These are phyloP conservation scores for Glonium stellatum DNA, from an alignment of 495 filamentous ascomycete genomes.

Conservation along the genomic window DNA sequence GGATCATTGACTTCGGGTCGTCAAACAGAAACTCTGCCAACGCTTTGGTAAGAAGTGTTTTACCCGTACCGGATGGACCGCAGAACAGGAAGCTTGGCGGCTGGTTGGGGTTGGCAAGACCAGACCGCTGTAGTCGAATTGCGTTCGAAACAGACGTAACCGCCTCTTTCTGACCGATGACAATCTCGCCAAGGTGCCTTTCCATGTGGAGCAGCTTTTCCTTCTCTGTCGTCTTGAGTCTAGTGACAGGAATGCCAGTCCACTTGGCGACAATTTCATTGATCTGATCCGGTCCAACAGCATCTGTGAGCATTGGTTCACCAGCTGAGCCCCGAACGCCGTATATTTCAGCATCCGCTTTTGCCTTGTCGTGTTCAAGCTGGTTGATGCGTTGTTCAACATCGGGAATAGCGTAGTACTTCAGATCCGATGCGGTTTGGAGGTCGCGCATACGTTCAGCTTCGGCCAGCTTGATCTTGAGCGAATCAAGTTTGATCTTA, in stretches of 20 bases:
- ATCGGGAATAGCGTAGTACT: constrained; percentile 96
- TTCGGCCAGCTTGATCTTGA: constrained; percentile 85
- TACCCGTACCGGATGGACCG: constrained; percentile 94
- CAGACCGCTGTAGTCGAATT: constrained; percentile 88
- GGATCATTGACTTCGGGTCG: constrained; percentile 95
- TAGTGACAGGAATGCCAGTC: constrained; percentile 94
- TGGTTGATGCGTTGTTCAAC: constrained; percentile 69
- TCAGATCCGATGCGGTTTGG: constrained; percentile 76
- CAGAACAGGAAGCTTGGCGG: constrained; percentile 98
- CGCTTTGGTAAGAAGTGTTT: constrained; percentile 92
- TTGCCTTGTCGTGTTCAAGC: constrained; percentile 73
- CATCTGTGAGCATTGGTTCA: constrained; percentile 71
- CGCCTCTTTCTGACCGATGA: constrained; percentile 93
- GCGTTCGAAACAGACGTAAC: constrained; percentile 89
- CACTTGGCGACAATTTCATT: constrained; percentile 95
- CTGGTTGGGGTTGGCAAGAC: constrained; percentile 88
- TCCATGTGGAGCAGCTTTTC: constrained; percentile 97
- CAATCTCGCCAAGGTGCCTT: constrained; percentile 67
- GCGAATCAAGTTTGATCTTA: constrained; percentile 86
- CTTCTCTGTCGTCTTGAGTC: constrained; percentile 90
- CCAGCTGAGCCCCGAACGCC: constrained; percentile 48
- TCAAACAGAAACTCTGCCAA: constrained; percentile 98
- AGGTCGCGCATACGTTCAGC: constrained; percentile 80
- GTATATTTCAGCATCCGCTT: constrained; percentile 66
- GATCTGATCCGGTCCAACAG: constrained; percentile 96